Conservation (phyloP, 441 rosid genomes). For the Erodium texanum region DNA sequence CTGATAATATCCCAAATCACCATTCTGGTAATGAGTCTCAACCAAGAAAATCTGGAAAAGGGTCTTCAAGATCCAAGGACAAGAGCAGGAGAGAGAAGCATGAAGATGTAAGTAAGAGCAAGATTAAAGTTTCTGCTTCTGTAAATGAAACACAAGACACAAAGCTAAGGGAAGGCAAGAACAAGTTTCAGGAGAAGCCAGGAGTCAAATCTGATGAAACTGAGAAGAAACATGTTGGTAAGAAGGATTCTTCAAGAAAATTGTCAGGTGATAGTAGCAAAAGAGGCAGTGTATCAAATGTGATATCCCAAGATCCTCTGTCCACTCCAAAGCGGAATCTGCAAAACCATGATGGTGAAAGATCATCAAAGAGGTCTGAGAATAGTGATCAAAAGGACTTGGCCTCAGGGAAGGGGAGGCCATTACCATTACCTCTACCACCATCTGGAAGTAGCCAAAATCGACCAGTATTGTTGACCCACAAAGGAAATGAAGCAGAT, state of each 20-base stretch:
- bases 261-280: conserved; percentile 24
- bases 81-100: conserved; percentile 37
- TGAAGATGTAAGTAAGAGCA: conserved; percentile 26
- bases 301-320: conserved; percentile 28
- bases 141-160: conserved; percentile 19
- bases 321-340: conserved; percentile 38
- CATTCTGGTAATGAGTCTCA: conserved; percentile 33
- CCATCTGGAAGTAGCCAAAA: conserved; percentile 40
- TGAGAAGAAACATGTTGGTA: no score
- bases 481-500: conserved; percentile 30
- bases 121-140: conserved; percentile 27
- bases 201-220: conserved; percentile 36
- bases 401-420: conserved; percentile 35
- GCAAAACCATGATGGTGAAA: conserved; percentile 29
- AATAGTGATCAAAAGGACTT: conserved; percentile 32
- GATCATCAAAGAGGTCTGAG: conserved; percentile 24
- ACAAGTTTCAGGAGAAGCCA: conserved; percentile 32
- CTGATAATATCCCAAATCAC: conserved; percentile 26
- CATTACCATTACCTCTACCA: conserved; percentile 29
- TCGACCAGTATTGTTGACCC: conserved; percentile 26
- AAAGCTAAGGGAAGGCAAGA: conserved; percentile 35
- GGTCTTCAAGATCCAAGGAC: conserved; percentile 57
- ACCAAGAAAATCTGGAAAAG: conserved; percentile 53
- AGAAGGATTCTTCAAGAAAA: no score
- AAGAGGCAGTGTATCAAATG: conserved; percentile 34